Percentiles rank a stretch among this genome's conserved stretches.
Evolutionary conservation across 208 protist genomes (phyloP).

Genomic region (Tetramitus jugosus): DNA sequence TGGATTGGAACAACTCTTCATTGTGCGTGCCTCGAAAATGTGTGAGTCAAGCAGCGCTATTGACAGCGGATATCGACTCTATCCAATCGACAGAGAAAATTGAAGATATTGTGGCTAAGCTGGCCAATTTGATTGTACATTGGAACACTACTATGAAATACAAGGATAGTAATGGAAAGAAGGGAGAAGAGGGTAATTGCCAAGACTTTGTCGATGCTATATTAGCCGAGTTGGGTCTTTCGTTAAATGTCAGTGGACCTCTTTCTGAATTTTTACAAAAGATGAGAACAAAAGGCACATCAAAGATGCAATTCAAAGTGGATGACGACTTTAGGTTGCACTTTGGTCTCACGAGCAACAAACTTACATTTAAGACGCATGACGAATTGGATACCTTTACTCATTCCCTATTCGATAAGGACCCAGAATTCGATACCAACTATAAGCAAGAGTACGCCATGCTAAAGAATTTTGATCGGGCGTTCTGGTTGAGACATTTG

Average conservation of each 20-base stretch:
- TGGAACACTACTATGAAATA: conserved; percentile 11
- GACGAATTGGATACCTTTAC: background rate
- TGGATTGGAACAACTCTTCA: conserved; percentile 1
- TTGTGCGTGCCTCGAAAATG: background rate
- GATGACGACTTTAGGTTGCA: background rate
- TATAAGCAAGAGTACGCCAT: background rate
- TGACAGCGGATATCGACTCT: background rate
- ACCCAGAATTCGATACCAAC: background rate
- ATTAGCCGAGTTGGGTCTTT: background rate
- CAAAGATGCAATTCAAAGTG: background rate
- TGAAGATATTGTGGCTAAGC: background rate
- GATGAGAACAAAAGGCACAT: background rate
- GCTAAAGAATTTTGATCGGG: background rate
- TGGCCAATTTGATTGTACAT: background rate
- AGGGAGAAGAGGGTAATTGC: background rate
- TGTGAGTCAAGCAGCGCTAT: background rate
- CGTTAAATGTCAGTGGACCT: background rate
- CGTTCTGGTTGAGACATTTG: conserved; percentile 21
- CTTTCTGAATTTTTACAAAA: conserved; percentile 4
- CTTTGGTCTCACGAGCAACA: background rate
- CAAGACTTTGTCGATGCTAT: conserved; percentile 21
- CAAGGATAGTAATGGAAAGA: background rate
- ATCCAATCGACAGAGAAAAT: background rate
- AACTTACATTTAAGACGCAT: background rate
- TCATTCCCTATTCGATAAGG: background rate